Conservation (phyloP, 2,329 filamentous ascomycete species). For the Aspergillus hiratsukae region DNA sequence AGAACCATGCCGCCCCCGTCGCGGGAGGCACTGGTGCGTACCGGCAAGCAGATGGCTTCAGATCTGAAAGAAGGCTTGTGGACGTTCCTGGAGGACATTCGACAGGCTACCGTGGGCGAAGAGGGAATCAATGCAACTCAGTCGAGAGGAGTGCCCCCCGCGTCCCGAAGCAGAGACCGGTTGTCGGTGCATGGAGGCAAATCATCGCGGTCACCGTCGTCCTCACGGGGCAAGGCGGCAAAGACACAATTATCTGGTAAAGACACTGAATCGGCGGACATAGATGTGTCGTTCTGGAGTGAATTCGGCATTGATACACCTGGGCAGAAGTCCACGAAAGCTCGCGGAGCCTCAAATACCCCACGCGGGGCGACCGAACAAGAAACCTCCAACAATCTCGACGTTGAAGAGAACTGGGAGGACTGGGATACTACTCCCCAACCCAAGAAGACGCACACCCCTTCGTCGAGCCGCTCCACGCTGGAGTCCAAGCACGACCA, state of each 20-base stretch:
- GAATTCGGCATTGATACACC: constrained; percentile 49
- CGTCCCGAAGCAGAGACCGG: constrained; percentile 31
- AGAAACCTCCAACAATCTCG: constrained; percentile 32
- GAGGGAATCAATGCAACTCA: constrained; percentile 66
- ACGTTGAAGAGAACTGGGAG: constrained; percentile 52
- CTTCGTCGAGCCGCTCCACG: constrained; percentile 47
- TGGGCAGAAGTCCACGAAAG: constrained; percentile 35
- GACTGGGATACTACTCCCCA: constrained; percentile 52
- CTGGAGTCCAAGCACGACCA: constrained; percentile 46
- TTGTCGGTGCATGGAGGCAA: constrained; percentile 24
- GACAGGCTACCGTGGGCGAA: constrained; percentile 93
- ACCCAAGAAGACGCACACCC: constrained; percentile 37
- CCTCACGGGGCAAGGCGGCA: constrained; percentile 26
- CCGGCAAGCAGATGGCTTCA: constrained; percentile 73
- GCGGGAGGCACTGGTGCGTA: constrained; percentile 51
- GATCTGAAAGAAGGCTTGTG: constrained; percentile 86
- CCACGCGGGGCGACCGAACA: constrained; percentile 35
- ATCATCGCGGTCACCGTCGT: constrained; percentile 28
- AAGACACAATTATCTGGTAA: constrained; percentile 36
- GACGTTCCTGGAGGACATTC: constrained; percentile 92
- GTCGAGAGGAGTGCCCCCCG: constrained; percentile 30
- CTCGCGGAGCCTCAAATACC: constrained; percentile 26
- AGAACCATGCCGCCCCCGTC: constrained; percentile 42
- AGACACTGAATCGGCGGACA: constrained; percentile 38
- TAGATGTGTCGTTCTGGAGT: constrained; percentile 47